Base-by-base conservation (phyloP, 495 filamentous ascomycete genomes). In the Penicillium roqueforti region DNA sequence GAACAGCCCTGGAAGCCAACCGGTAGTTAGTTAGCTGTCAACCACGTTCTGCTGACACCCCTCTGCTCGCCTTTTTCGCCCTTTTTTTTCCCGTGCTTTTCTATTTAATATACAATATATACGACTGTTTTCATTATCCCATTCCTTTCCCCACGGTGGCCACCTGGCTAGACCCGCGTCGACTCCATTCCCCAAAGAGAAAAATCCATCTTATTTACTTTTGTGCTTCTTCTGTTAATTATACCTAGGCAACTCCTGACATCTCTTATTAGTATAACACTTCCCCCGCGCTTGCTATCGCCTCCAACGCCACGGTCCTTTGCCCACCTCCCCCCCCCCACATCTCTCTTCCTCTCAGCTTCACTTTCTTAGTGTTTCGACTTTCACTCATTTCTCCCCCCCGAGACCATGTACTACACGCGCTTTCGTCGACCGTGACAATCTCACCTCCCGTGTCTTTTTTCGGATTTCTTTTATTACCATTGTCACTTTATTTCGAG, bases 371-470 rank as follows among this genome's bases (percentile, higher is more conserved):
- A 31, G n/a, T 20, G 44, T 43, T 37, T 34, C 46, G 38, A 37
- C 28, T 31, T 31, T 31, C 9, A 29, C 34, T 36, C 41, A 48
- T 23, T 26, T 20, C 46, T 39, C 51, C 25, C 36, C 51, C 25
- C 36, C 39, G 53, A 57, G 46, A 64, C 38, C 58, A 64, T 64
- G 61, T 57, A 53, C 55, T 57, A 44, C 49, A 58, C 55, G 58
- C 61, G 61, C 45, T 34, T 53, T 56, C 60, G 42, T 56, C 55
- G 58, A 55, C 58, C 61, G 45, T 64, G 59, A 62, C 49, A 43
- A 53, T 32, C 31, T 56, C 39, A 47, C 20, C 36, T 47, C 36
- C 22, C 20, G 23, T 34, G 37, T 25, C 36, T 38, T 38, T 37
- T 29, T 20, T 23, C 7, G 23, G 37, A 19, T 44, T 14, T 45